phyloP scores from a whole-genome alignment of 768 basidiomycete genomes.

The Tremella yokohamensis region DNA sequence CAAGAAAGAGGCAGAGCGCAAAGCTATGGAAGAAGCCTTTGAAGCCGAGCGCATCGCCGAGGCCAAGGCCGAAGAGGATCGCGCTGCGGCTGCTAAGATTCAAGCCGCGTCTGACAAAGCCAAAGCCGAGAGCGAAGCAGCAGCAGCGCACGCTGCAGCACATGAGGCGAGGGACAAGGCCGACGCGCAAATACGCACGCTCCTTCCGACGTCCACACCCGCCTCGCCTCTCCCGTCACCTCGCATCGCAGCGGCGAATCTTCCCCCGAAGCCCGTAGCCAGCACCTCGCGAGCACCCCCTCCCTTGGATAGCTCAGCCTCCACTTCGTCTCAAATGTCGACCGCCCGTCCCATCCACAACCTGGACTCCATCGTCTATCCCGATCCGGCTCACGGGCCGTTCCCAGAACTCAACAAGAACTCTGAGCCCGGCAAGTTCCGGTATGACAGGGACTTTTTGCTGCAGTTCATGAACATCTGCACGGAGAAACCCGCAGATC shows the following conservation, averaged over 20 bases:
- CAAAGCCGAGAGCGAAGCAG: slow-evolving; percentile 28
- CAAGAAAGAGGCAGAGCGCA: slow-evolving; percentile 5
- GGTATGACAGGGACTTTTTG: slow-evolving; percentile 96
- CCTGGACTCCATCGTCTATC: slow-evolving; percentile 71
- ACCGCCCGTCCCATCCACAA: slow-evolving; percentile 83
- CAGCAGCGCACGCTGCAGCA: slow-evolving; percentile 30
- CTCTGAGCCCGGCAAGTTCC: slow-evolving; percentile 84
- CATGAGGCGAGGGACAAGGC: slow-evolving; percentile 27
- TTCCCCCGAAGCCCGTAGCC: slow-evolving; percentile 45
- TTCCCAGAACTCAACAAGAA: slow-evolving; percentile 76
- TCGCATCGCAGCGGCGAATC: slow-evolving; percentile 29
- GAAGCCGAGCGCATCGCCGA: slow-evolving; percentile 27
- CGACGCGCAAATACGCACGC: slow-evolving; percentile 28
- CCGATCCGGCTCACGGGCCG: slow-evolving; percentile 77
- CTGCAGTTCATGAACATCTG: slow-evolving; percentile 93
- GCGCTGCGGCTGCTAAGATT: slow-evolving; percentile 18
- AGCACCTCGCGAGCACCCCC: slow-evolving; percentile 14
- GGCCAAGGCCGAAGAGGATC: slow-evolving; percentile 29
- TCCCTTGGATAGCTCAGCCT: slow-evolving; percentile 13
- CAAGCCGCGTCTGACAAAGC: slow-evolving; percentile 11
- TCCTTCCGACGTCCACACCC: slow-evolving; percentile 28
- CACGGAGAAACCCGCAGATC: slow-evolving; percentile 86
- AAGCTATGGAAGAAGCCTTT: slow-evolving; percentile 14
- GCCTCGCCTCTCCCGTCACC: slow-evolving; percentile 42
- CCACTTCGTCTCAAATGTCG: slow-evolving; percentile 55